A percentile compares a stretch with the other conserved stretches of the same genome.
These are phyloP conservation scores for Arachis stenosperma DNA, from an alignment of 306 rosid species.

Conservation along the genomic window DNA sequence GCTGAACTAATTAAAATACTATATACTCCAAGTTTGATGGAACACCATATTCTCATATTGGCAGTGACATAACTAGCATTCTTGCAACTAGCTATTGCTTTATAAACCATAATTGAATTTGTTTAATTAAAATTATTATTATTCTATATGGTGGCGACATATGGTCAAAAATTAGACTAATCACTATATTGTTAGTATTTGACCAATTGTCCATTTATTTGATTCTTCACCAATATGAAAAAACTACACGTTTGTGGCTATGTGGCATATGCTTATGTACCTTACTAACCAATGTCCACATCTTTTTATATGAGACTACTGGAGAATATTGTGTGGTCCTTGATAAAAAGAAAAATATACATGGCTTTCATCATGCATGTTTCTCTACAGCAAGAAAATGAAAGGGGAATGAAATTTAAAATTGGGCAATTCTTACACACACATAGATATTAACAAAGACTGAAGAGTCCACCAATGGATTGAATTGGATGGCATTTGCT, in stretches of 20 bases:
- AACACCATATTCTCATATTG: slow-evolving; percentile 14
- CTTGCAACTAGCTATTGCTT: background rate
- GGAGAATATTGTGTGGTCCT: slow-evolving; percentile 46
- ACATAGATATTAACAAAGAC: background rate
- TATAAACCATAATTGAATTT: background rate
- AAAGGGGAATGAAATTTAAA: background rate
- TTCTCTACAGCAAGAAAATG: slow-evolving; percentile 16
- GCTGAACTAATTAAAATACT: background rate
- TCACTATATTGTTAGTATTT: slow-evolving; percentile 26
- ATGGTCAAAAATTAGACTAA: background rate
- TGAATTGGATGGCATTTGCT: slow-evolving; percentile 49
- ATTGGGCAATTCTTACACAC: slow-evolving; percentile 8
- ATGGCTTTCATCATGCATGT: background rate
- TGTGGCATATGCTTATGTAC: slow-evolving; percentile 37
- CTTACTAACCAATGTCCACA: slow-evolving; percentile 29
- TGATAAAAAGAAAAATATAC: background rate
- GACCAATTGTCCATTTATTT: background rate
- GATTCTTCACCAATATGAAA: background rate
- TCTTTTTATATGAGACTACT: slow-evolving; percentile 17
- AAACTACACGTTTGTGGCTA: slow-evolving; percentile 11
- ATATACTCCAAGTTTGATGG: slow-evolving; percentile 36
- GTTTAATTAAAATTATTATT: background rate
- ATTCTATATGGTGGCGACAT: background rate
- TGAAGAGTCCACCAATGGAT: slow-evolving; percentile 48
- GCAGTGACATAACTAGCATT: background rate